phyloP scores from a whole-genome alignment of 441 rosid species.

The Corymbia calophylla region DNA sequence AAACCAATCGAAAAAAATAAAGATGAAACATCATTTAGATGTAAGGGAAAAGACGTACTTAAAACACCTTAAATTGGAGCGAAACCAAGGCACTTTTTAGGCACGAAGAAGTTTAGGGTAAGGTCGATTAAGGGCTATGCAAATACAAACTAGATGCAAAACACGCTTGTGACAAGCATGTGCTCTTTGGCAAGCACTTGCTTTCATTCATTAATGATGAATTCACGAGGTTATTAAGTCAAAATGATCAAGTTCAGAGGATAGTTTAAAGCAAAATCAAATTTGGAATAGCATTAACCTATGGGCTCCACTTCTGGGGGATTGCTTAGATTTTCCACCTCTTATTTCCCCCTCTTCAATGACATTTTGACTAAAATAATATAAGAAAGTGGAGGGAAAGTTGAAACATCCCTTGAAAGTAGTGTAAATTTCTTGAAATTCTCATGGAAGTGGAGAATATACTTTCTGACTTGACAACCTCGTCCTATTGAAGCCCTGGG shows the following conservation, averaged over 20 bases:
- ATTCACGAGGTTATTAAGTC: not conserved
- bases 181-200: not conserved
- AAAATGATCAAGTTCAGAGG: not conserved
- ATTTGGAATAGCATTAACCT: not conserved
- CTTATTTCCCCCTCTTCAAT: not conserved
- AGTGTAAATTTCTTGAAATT: not conserved
- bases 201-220: not conserved
- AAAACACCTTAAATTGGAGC: not conserved
- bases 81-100: not conserved
- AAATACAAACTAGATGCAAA: not conserved
- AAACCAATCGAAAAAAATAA: not conserved
- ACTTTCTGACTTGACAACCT: not conserved
- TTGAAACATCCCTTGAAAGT: not conserved
- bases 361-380: not conserved
- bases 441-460: not conserved
- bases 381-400: not conserved
- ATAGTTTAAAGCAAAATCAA: not conserved
- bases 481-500: not conserved
- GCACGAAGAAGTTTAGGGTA: not conserved
- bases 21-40: not conserved
- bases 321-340: not conserved
- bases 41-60: not conserved
- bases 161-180: rapidly evolving
- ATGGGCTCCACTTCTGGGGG: not conserved
- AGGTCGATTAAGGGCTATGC: rapidly evolving